Percentiles rank a stretch among this genome's conserved stretches.
phyloP scores from a whole-genome alignment of 1,139 yeast genomes.

The Saccharomyces hybrid region DNA sequence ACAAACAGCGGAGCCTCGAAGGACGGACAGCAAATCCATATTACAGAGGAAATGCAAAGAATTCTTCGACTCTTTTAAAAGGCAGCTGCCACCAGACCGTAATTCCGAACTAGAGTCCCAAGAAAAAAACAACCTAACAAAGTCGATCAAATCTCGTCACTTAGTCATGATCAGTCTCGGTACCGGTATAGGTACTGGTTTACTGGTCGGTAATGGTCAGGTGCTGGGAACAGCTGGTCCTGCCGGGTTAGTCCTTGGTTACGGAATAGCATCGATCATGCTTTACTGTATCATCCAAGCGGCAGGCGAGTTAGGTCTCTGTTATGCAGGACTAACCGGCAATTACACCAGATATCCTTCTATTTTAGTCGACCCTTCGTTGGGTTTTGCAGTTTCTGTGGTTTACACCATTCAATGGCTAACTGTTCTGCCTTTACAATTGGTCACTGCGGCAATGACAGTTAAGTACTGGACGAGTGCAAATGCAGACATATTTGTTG shows the following conservation, averaged over 20 bases:
- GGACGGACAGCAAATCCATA: neutral
- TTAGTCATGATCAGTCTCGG: conserved; percentile 71
- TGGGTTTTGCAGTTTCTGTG: conserved; percentile 80
- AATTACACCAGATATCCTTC: conserved; percentile 65
- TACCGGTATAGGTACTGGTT: conserved; percentile 76
- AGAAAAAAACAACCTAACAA: conserved; percentile 18
- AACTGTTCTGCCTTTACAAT: conserved; percentile 66
- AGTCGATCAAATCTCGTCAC: conserved; percentile 44
- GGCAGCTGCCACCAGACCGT: neutral
- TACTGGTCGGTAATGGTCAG: conserved; percentile 65
- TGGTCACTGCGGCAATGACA: conserved; percentile 69
- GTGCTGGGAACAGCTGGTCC: conserved; percentile 69
- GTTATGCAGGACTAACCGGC: conserved; percentile 67
- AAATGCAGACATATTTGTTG: conserved; percentile 58
- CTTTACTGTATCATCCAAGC: conserved; percentile 70
- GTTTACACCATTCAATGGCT: conserved; percentile 76
- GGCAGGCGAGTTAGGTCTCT: conserved; percentile 73
- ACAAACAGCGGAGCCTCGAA: neutral
- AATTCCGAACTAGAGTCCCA: conserved; percentile 10
- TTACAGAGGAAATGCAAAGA: conserved; percentile 5
- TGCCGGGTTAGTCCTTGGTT: conserved; percentile 64
- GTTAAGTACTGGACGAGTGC: conserved; percentile 58
- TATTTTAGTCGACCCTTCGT: conserved; percentile 57
- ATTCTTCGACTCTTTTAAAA: conserved; percentile 23
- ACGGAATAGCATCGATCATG: conserved; percentile 56